Conservation (phyloP, 371 early-diverging fungal species). For the Mortierella sp. region DNA sequence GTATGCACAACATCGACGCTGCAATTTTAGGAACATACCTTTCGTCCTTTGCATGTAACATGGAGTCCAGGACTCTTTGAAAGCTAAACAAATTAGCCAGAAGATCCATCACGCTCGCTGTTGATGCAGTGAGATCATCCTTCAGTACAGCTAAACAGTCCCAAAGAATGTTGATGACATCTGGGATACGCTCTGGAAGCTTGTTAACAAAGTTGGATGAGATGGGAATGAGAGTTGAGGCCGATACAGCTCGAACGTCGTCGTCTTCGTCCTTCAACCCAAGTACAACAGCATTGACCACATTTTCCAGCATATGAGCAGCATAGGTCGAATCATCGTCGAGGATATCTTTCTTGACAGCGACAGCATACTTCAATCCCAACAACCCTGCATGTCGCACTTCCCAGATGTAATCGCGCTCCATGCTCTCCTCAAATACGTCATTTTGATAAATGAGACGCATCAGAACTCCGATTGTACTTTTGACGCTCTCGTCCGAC, state of each 20-base stretch:
- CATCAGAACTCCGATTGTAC: slow-evolving; percentile 69
- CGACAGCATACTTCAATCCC: slow-evolving; percentile 96
- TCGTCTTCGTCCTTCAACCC: slow-evolving; percentile 89
- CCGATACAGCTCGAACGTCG: slow-evolving; percentile 94
- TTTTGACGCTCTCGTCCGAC: slow-evolving; percentile 64
- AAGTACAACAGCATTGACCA: slow-evolving; percentile 61
- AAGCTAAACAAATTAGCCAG: slow-evolving; percentile 86
- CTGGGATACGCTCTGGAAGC: slow-evolving; percentile 73
- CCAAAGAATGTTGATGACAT: slow-evolving; percentile 87
- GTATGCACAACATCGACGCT: too few relatives aligned
- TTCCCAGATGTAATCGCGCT: slow-evolving; percentile 84
- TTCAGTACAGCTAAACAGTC: slow-evolving; percentile 83
- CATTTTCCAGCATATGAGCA: slow-evolving; percentile 34
- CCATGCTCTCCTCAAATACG: slow-evolving; percentile 48
- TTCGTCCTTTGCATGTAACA: slow-evolving; percentile 58
- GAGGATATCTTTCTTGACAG: slow-evolving; percentile 90
- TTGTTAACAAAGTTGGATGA: slow-evolving; percentile 82
- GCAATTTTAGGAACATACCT: slow-evolving; percentile 27
- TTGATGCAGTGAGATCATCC: slow-evolving; percentile 95
- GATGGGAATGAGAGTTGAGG: slow-evolving; percentile 91
- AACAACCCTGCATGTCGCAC: slow-evolving; percentile 94
- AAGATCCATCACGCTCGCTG: slow-evolving; percentile 93
- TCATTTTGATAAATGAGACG: slow-evolving; percentile 72
- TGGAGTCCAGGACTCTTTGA: slow-evolving; percentile 70
- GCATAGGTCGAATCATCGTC: slow-evolving; percentile 55